Evolutionary conservation across 2,329 filamentous ascomycete genomes (phyloP).

Genomic region (Raffaelea ambrosiae): DNA sequence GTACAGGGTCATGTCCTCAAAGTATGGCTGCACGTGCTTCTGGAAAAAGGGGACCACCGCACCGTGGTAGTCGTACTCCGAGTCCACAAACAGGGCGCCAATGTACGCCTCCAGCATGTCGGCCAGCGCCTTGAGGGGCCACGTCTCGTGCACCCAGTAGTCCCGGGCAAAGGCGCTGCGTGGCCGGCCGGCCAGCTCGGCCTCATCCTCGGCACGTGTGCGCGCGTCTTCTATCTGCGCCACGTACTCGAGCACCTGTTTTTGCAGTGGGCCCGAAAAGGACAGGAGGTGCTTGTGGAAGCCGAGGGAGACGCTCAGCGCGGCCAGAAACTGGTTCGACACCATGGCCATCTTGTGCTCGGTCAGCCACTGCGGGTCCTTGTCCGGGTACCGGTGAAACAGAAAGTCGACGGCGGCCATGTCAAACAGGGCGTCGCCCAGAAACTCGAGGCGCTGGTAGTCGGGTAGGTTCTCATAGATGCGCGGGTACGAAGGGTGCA

Average conservation of each 20-base stretch:
- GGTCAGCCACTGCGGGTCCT: constrained; percentile 92
- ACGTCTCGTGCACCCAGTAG: constrained; percentile 58
- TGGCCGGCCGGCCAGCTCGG: constrained; percentile 22
- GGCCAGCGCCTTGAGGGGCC: constrained; percentile 66
- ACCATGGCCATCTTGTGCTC: constrained; percentile 99
- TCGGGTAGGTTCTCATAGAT: constrained; percentile 71
- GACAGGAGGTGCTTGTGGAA: constrained; percentile 66
- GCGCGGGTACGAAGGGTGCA: constrained; percentile 73
- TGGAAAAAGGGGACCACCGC: constrained; percentile 71
- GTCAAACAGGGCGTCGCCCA: constrained; percentile 83
- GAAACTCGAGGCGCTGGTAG: constrained; percentile 87
- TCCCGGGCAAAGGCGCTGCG: constrained; percentile 40
- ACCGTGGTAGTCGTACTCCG: constrained; percentile 68
- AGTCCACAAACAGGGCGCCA: constrained; percentile 87
- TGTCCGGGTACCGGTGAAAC: constrained; percentile 65
- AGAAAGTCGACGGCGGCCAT: constrained; percentile 78
- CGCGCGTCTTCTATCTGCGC: constrained; percentile 41
- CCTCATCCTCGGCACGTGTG: constrained; percentile 23
- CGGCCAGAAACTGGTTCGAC: constrained; percentile 87
- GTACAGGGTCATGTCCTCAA: constrained; percentile 78
- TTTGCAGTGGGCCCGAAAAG: constrained; percentile 35
- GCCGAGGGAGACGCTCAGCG: constrained; percentile 66
- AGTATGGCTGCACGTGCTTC: constrained; percentile 66
- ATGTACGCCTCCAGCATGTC: constrained; percentile 87
- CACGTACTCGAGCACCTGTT: constrained; percentile 45